Evolutionary conservation across 163 green algal genomes (phyloP), one percentile per base, ranked within the genome.

Genomic region (Dunaliella salina): DNA sequence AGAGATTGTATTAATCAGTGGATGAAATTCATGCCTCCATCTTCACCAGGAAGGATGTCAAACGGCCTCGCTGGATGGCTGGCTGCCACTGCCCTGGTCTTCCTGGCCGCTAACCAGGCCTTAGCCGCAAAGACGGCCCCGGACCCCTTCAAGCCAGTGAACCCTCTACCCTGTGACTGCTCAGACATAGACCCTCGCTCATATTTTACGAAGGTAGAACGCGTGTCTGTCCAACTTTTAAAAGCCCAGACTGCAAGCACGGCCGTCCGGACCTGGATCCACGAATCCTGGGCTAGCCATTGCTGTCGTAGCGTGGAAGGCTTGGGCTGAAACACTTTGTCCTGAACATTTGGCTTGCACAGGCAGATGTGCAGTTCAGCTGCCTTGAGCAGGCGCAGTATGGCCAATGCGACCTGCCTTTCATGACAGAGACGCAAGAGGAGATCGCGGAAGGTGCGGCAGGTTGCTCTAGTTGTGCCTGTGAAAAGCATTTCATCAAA

Each of bases 331-430:
- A n/a, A 50, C 40, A 8, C 40, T 50, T 50, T 50, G 40, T n/a
- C n/a, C n/a, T 15, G 40, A 50, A 50, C 40, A 3, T 50, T 50
- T 3, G 8, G 8, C 40, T n/a, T n/a, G 40, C 40, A 29, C 72
- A 88, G 35, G 83, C 83, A 72, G 67, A 80, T 84, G 86, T 91
- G 33, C 57, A 72, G 13, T 88, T 75, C 69, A 82, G 1, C 26
- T 92, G 86, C 88, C 89, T 83, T n/a, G 82, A 93, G 83, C 86
- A 93, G 81, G 87, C 87, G 25, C 81, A 81, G 33, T 92, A 88
- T 40, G 84, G 87, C 0, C 83, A 88, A 32, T 94, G 91, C 46
- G 75, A 20, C 33, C 79, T 93, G 84, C 0, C 59, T 26, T 94
- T 93, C 81, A 91, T 94, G 32, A 80, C 63, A 30, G 29, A 91